phyloP scores from a whole-genome alignment of 2,329 filamentous ascomycete genomes.

The Aspergillus novoparasiticus region DNA sequence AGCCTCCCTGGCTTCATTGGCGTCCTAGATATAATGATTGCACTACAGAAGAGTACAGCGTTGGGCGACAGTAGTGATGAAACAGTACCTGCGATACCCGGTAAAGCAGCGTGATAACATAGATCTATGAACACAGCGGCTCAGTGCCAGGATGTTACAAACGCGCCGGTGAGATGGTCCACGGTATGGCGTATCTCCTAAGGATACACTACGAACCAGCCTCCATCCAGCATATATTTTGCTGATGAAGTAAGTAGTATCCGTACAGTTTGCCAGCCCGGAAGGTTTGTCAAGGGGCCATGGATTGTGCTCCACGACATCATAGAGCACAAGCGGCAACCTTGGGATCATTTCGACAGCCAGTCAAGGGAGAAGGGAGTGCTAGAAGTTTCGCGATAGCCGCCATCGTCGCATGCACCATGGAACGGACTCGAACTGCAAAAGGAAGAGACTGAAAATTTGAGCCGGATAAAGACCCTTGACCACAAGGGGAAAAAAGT shows the following conservation, averaged over 20 bases:
- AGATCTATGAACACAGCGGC: not conserved
- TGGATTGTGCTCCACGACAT: not conserved
- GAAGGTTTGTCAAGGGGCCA: not conserved
- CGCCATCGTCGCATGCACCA: not conserved
- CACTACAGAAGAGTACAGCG: not conserved
- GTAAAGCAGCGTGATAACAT: not conserved
- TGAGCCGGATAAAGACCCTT: not conserved
- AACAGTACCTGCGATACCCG: not conserved
- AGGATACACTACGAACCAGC: not conserved
- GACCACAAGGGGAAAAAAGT: not conserved
- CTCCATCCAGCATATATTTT: not conserved
- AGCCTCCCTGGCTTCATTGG: not conserved
- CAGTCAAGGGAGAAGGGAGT: not conserved
- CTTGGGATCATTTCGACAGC: not conserved
- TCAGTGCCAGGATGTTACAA: slow-evolving; percentile 10
- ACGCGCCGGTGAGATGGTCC: not conserved
- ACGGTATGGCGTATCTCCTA: not conserved
- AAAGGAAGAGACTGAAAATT: not conserved
- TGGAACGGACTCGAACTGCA: not conserved
- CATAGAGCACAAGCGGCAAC: not conserved
- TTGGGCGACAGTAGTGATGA: not conserved
- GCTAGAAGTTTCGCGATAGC: not conserved
- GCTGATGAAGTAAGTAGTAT: not conserved
- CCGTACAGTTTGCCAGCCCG: not conserved
- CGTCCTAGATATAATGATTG: not conserved